Conservation (phyloP, 768 basidiomycete species). For the Suillus tomentosus region DNA sequence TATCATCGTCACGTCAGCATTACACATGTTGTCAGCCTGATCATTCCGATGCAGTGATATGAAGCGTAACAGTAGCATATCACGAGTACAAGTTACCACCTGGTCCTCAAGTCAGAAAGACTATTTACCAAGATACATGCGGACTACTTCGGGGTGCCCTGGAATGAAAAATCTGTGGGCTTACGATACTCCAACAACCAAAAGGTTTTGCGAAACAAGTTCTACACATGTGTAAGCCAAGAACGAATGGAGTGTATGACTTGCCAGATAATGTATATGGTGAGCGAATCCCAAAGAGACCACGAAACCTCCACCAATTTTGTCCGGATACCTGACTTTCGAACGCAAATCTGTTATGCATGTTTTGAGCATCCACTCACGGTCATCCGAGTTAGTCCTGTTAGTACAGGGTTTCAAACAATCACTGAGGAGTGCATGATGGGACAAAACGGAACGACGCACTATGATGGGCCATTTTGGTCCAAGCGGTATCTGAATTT, state of each 20-base stretch:
- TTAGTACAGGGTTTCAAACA: neutral
- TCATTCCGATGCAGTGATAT: conserved; percentile 14
- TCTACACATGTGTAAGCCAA: neutral
- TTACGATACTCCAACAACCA: conserved; percentile 8
- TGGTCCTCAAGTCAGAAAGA: neutral
- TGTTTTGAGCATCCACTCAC: conserved; percentile 8
- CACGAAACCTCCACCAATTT: neutral
- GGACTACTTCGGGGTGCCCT: conserved; percentile 4
- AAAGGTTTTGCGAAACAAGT: conserved; percentile 14
- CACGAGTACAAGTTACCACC: neutral
- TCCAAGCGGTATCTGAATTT: conserved; percentile 14
- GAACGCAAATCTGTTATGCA: neutral
- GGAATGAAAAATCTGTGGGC: conserved; percentile 4
- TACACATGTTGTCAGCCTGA: conserved; percentile 14
- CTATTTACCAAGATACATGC: conserved; percentile 14
- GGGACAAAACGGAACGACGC: neutral
- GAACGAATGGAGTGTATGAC: neutral
- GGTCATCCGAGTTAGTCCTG: conserved; percentile 6
- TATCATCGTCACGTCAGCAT: conserved; percentile 14
- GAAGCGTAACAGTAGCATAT: no score
- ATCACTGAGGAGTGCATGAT: neutral
- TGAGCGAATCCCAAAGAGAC: conserved; percentile 6
- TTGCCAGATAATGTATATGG: neutral
- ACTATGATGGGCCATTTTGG: conserved; percentile 12
- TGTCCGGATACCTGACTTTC: conserved; percentile 11